These are phyloP conservation scores for Amanita muscaria DNA, from an alignment of 768 basidiomycete species.

Conservation along the genomic window DNA sequence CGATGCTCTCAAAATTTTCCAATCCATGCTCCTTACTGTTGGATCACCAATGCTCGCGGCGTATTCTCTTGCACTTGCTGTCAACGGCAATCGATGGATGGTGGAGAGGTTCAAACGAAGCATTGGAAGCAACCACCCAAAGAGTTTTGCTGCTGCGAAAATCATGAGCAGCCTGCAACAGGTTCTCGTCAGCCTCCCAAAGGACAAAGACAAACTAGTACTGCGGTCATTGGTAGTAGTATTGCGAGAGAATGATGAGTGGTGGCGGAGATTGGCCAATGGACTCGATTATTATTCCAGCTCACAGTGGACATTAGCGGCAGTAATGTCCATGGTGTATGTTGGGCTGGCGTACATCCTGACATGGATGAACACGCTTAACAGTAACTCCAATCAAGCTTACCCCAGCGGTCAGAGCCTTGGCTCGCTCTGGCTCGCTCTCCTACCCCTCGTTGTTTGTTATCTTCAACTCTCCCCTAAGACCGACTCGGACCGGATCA, in stretches of 20 bases:
- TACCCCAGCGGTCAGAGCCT: too few relatives aligned
- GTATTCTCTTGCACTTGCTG: constrained; percentile 29
- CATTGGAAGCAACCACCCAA: constrained; percentile 17
- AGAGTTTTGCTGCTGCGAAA: constrained; percentile 15
- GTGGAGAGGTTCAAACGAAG: constrained; percentile 13
- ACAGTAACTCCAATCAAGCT: too few relatives aligned
- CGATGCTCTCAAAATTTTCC: constrained; percentile 22
- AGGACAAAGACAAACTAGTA: background rate
- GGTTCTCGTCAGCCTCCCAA: background rate
- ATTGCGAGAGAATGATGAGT: too few relatives aligned
- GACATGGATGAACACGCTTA: too few relatives aligned
- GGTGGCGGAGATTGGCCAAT: too few relatives aligned
- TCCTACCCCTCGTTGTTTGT: constrained; percentile 32
- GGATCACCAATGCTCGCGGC: constrained; percentile 31
- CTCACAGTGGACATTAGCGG: too few relatives aligned
- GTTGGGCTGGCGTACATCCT: too few relatives aligned
- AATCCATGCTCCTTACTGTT: constrained; percentile 27
- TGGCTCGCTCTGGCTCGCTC: constrained; percentile 31
- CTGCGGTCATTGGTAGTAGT: too few relatives aligned
- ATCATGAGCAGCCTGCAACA: constrained; percentile 27
- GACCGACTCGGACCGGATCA: constrained; percentile 26
- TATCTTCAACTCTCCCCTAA: constrained; percentile 37
- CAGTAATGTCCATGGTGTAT: too few relatives aligned
- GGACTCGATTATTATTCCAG: too few relatives aligned
- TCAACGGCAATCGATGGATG: constrained; percentile 26